Evolutionary conservation across 1,139 yeast genomes (phyloP), one percentile per base, ranked within the genome.

Genomic region (Hyphopichia wangnamkhiaoensis): DNA sequence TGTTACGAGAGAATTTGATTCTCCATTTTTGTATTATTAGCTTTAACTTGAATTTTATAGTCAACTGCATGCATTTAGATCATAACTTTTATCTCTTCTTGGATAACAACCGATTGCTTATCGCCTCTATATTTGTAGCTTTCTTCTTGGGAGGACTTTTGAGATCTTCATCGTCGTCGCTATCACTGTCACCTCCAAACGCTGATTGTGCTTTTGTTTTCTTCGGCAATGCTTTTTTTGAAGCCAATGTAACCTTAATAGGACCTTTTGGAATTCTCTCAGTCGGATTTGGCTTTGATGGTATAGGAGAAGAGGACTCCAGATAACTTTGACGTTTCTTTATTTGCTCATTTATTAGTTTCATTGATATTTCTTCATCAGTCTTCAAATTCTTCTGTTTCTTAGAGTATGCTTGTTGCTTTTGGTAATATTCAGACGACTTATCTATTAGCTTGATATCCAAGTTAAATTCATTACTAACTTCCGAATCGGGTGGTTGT

Each of bases 1-100:
- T 82, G 84, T 56, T 85, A 84, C 53, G 84, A 80, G 52, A 63
- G 79, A 39, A 56, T 72, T n/a, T 46, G 41, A 19, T 21, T 21
- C 10, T 21, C 9, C 24, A 21, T 8, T 21, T 10, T 21, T 21
- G 24, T 21, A 8, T 21, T 21, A 8, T 21, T 21, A 7, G 7
- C 10, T 21, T 21, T 21, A 10, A 21, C 10, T 21, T 21, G 10
- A 8, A 12, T 28, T 28, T 16, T 16, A 12, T 28, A 16, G 8
- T 15, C 31, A 15, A 16, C 20, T 16, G 9, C 6, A 8, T 5
- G 5, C 13, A 9, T 16, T 9, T 16, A 28, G 7, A 8, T 21
- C 16, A 29, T 16, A n/a, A n/a, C n/a, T n/a, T n/a, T 24, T 25
- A 24, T 25, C 28, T 33, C 13, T 33, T 33, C 24, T 34, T 40